Percentiles rank a stretch among this genome's conserved stretches.
These are phyloP conservation scores for Asterochloris erici DNA, from an alignment of 139 green algal species.

Conservation along the genomic window DNA sequence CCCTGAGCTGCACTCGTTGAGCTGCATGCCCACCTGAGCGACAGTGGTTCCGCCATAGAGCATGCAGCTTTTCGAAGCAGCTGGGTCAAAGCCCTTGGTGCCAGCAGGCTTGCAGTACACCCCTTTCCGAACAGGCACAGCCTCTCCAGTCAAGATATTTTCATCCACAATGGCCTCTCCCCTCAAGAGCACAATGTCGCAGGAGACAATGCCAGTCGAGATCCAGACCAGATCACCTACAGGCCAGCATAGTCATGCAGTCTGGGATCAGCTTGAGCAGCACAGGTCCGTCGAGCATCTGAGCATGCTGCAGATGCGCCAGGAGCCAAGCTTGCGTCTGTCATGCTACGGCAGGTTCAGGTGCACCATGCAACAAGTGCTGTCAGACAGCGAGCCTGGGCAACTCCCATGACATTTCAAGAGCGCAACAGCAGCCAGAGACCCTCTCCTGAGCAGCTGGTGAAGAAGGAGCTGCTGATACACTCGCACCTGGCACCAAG, in stretches of 20 bases:
- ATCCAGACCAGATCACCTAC: slow-evolving; percentile 61
- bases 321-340: too few species aligned
- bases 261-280: too few species aligned
- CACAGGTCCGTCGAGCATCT: too few species aligned
- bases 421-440: too few species aligned
- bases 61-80: slow-evolving; percentile 51
- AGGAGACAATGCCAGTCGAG: slow-evolving; percentile 37
- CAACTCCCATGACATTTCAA: too few species aligned
- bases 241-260: neutral
- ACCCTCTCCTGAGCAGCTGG: too few species aligned
- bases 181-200: slow-evolving; percentile 54
- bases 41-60: slow-evolving; percentile 64
- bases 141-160: slow-evolving; percentile 71
- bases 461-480: too few species aligned
- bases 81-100: slow-evolving; percentile 41
- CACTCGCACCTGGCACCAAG: too few species aligned
- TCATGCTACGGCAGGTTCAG: too few species aligned
- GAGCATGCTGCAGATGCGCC: too few species aligned
- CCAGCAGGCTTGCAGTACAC: neutral
- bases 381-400: too few species aligned
- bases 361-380: too few species aligned
- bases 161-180: slow-evolving; percentile 69
- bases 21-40: slow-evolving; percentile 46
- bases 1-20: neutral
- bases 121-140: slow-evolving; percentile 65